Evolutionary conservation across 75 land plant genomes (phyloP).

Genomic region (Sequoiadendron giganteum): DNA sequence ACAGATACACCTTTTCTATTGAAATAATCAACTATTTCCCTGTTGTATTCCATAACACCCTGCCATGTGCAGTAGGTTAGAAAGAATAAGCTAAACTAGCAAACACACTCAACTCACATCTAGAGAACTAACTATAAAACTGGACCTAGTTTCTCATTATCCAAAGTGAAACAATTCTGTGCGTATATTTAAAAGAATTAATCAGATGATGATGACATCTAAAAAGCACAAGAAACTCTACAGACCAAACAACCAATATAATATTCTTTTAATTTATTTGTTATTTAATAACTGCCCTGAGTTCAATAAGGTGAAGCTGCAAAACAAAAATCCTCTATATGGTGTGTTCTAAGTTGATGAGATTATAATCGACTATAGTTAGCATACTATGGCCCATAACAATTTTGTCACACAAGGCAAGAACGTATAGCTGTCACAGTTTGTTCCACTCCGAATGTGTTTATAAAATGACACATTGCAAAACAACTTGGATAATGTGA

Average conservation of each 20-base stretch:
- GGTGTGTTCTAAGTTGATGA: neutral
- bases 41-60: conserved; percentile 35
- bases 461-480: too few relatives aligned
- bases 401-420: neutral
- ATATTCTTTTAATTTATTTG: neutral
- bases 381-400: neutral
- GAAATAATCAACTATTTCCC: conserved; percentile 36
- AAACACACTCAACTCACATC: too few relatives aligned
- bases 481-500: too few relatives aligned
- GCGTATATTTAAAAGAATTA: neutral
- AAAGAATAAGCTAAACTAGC: neutral
- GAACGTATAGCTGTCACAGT: neutral
- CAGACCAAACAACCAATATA: neutral
- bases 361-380: neutral
- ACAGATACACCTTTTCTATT: conserved; percentile 30
- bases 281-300: neutral
- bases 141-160: neutral
- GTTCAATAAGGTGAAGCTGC: neutral
- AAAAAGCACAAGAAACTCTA: neutral
- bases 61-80: conserved; percentile 10
- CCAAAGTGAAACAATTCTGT: neutral
- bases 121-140: neutral
- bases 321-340: too few relatives aligned
- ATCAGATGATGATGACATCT: neutral
- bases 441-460: neutral